Conservation (phyloP, 352 stramenopile genomes). For the Aphanomyces euteiches region DNA sequence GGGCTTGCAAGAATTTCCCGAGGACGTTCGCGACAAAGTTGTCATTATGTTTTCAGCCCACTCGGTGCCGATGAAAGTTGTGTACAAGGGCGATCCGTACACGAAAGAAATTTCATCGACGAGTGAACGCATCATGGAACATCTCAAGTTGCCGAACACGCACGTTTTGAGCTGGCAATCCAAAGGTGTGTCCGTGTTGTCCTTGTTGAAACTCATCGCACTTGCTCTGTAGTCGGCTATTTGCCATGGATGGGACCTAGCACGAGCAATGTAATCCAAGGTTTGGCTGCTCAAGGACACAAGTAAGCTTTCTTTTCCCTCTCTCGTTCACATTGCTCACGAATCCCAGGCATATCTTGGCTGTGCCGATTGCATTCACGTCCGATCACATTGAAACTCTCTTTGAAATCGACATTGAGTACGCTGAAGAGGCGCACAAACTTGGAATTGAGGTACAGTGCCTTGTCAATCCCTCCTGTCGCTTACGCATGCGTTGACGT, state of each 20-base stretch:
- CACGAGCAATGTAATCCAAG: slow-evolving; percentile 93
- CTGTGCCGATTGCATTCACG: slow-evolving; percentile 98
- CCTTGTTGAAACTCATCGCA: not conserved
- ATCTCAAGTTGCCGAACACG: slow-evolving; percentile 59
- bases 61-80: slow-evolving; percentile 86
- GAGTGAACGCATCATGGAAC: slow-evolving; percentile 65
- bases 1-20: slow-evolving; percentile 89
- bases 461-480: not conserved
- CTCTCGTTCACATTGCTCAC: no score
- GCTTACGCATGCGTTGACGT: not conserved
- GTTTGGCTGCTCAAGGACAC: slow-evolving; percentile 88
- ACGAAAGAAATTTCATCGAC: slow-evolving; percentile 80
- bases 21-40: slow-evolving; percentile 79
- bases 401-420: slow-evolving; percentile 99
- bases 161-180: slow-evolving; percentile 96
- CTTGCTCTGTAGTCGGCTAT: slow-evolving; percentile 81
- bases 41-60: slow-evolving; percentile 90
- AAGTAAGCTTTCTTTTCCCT: slow-evolving; percentile 50
- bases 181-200: slow-evolving; percentile 46
- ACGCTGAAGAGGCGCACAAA: slow-evolving; percentile 94
- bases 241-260: slow-evolving; percentile 98
- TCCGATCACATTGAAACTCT: slow-evolving; percentile 99
- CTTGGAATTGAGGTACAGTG: slow-evolving; percentile 84
- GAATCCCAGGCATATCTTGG: slow-evolving; percentile 84
- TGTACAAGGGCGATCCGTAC: slow-evolving; percentile 87